These are phyloP conservation scores for Brasenia schreberi DNA, from an alignment of 164 flowering plant genomes.

Conservation along the genomic window DNA sequence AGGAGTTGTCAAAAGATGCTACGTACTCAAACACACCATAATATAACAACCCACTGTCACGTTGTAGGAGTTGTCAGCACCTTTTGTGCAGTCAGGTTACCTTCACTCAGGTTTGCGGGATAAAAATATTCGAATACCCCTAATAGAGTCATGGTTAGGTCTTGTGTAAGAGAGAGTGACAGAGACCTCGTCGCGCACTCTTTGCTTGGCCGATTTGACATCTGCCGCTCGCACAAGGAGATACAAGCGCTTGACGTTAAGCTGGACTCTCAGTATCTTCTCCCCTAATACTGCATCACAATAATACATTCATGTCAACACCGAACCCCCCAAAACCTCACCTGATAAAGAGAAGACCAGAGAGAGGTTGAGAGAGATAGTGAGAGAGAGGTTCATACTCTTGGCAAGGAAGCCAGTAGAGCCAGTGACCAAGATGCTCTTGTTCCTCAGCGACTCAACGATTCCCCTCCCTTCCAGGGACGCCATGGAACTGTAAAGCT, in stretches of 20 bases:
- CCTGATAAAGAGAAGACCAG: background rate
- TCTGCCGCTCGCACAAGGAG: slow-evolving; percentile 47
- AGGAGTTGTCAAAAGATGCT: no score
- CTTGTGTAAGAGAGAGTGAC: no score
- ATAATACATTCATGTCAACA: background rate
- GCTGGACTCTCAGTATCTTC: slow-evolving; percentile 52
- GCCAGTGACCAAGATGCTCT: slow-evolving; percentile 51
- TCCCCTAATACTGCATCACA: slow-evolving; percentile 40
- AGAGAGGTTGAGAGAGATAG: background rate
- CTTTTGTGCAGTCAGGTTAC: no score
- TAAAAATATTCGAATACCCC: no score
- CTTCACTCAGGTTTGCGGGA: no score
- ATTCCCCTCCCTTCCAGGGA: slow-evolving; percentile 8
- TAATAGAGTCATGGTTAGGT: no score
- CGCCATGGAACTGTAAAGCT: no score
- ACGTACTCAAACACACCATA: no score
- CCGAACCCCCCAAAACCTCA: background rate
- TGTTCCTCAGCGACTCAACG: slow-evolving; percentile 33
- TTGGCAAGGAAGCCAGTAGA: slow-evolving; percentile 68
- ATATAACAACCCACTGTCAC: no score
- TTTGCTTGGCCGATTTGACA: slow-evolving; percentile 22
- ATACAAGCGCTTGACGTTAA: slow-evolving; percentile 43
- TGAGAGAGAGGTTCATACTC: slow-evolving; percentile 17
- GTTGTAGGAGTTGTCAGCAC: no score
- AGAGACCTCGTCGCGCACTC: no score